Conservation (phyloP, 2,329 filamentous ascomycete genomes). For the Thielaviopsis cerberus region DNA sequence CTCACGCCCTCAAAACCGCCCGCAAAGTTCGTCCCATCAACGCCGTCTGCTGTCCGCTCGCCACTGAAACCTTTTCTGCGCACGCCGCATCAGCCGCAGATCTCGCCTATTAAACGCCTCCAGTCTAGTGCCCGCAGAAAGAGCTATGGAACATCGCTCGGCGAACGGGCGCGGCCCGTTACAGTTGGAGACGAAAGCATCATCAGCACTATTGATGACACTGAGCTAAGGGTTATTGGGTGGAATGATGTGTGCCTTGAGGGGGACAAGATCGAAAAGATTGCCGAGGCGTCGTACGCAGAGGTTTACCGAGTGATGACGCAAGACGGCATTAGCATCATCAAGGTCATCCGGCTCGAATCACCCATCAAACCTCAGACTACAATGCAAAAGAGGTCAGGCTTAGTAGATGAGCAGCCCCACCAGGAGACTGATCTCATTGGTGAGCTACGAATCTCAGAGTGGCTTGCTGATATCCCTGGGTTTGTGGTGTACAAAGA, state of each 20-base stretch:
- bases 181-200: slow-evolving; percentile 6
- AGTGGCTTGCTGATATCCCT: slow-evolving; percentile 43
- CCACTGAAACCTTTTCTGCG: not conserved
- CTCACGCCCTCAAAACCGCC: not conserved
- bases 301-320: slow-evolving; percentile 47
- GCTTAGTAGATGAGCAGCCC: slow-evolving; percentile 40
- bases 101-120: not conserved
- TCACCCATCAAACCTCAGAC: slow-evolving; percentile 40
- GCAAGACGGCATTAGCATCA: slow-evolving; percentile 40
- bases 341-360: slow-evolving; percentile 43
- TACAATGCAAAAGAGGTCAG: slow-evolving; percentile 33
- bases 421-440: slow-evolving; percentile 35
- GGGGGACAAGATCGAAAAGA: slow-evolving; percentile 38
- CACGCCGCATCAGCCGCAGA: not conserved
- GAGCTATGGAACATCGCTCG: not conserved
- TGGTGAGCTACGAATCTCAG: slow-evolving; percentile 43
- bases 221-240: slow-evolving; percentile 25
- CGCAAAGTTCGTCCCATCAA: not conserved
- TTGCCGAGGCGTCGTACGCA: slow-evolving; percentile 47
- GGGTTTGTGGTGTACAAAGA: slow-evolving; percentile 50
- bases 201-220: slow-evolving; percentile 9
- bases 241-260: slow-evolving; percentile 41
- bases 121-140: not conserved
- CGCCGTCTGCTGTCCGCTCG: not conserved
- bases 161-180: not conserved